phyloP scores from a whole-genome alignment of 1,284 basidiomycete genomes.

The Sporisorium scitamineum region DNA sequence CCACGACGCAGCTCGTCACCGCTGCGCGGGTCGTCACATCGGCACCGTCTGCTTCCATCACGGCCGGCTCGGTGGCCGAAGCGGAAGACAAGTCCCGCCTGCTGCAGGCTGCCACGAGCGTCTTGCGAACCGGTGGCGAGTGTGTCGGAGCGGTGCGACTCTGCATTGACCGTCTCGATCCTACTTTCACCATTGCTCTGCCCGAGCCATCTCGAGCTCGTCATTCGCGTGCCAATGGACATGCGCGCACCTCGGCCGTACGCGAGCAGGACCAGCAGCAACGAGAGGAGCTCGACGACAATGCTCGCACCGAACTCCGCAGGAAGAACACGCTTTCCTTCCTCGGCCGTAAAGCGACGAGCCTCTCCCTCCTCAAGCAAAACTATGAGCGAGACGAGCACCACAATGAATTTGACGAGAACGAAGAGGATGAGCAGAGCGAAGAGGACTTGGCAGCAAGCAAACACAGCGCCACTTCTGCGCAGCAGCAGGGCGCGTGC shows the following conservation, averaged over 20 bases:
- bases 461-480: background rate
- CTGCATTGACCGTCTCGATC: conserved; percentile 53
- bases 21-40: conserved; percentile 78
- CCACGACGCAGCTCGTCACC: conserved; percentile 87
- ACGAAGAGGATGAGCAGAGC: conserved; percentile 41
- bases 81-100: conserved; percentile 81
- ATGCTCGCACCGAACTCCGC: conserved; percentile 28
- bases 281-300: conserved; percentile 11
- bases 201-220: conserved; percentile 37
- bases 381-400: conserved; percentile 59
- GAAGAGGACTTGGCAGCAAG: conserved; percentile 17
- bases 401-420: conserved; percentile 40
- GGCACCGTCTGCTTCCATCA: conserved; percentile 68
- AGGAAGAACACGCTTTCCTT: conserved; percentile 71
- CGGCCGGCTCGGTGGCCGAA: conserved; percentile 74
- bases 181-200: conserved; percentile 38
- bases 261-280: conserved; percentile 15
- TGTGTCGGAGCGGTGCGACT: conserved; percentile 61
- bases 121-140: conserved; percentile 74
- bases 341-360: conserved; percentile 71
- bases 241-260: conserved; percentile 3
- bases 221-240: conserved; percentile 15
- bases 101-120: conserved; percentile 84
- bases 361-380: conserved; percentile 68
- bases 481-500: conserved; percentile 9